phyloP scores from a whole-genome alignment of 805 yeast genomes.

The Maudiozyma turicensis region DNA sequence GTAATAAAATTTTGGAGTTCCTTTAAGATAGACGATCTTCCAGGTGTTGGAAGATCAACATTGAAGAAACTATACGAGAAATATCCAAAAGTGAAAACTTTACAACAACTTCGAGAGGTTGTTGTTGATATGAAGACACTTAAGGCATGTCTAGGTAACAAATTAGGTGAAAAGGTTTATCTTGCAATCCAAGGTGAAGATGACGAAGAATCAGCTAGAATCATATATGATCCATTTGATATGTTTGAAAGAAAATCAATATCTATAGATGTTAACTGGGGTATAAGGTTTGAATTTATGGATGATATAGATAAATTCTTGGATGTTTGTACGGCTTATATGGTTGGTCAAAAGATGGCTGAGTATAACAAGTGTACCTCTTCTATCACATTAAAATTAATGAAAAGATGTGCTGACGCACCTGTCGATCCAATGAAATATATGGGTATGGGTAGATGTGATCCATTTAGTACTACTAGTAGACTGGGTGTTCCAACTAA shows the following conservation, averaged over 20 bases:
- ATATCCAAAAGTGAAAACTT: constrained; percentile 4
- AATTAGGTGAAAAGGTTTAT: constrained; percentile 56
- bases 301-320: constrained; percentile 59
- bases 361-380: constrained; percentile 42
- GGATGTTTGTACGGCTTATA: constrained; percentile 46
- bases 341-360: constrained; percentile 40
- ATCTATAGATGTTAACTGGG: constrained; percentile 87
- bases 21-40: constrained; percentile 35
- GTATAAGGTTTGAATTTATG: constrained; percentile 59
- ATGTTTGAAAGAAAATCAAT: constrained; percentile 57
- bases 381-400: constrained; percentile 53
- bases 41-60: constrained; percentile 54
- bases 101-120: constrained; percentile 31
- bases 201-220: constrained; percentile 41
- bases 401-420: constrained; percentile 54
- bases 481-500: constrained; percentile 52
- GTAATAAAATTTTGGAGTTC: constrained; percentile 19
- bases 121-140: constrained; percentile 27
- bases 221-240: constrained; percentile 39
- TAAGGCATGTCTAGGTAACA: constrained; percentile 47
- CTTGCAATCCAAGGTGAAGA: constrained; percentile 63
- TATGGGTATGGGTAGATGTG: constrained; percentile 80
- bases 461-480: constrained; percentile 47
- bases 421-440: constrained; percentile 69
- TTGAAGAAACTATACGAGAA: constrained; percentile 34